Percentiles rank a stretch among this genome's conserved stretches.
Evolutionary conservation across 345 rosid genomes (phyloP).

Genomic region (Citrus maxima): DNA sequence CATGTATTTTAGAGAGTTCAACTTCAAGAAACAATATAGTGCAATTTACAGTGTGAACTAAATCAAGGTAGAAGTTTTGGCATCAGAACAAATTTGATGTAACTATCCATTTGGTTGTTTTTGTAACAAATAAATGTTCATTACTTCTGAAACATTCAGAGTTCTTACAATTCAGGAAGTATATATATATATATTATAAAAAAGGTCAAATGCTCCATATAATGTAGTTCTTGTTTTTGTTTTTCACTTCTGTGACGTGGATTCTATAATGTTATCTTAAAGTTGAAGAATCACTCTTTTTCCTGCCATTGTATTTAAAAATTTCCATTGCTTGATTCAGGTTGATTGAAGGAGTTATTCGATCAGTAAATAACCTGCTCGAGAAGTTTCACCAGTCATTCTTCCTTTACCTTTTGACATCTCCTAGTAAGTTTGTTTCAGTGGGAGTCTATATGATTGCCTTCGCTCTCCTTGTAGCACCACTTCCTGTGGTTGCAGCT

Average conservation of each 20-base stretch:
- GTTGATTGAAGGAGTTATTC: constrained; percentile 86
- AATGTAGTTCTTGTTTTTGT: neutral
- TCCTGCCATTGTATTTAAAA: constrained; percentile 13
- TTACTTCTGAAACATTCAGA: neutral
- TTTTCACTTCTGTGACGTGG: neutral
- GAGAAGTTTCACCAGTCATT: constrained; percentile 98
- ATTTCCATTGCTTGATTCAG: constrained; percentile 40
- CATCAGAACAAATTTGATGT: neutral
- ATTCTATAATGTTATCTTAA: neutral
- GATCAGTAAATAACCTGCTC: constrained; percentile 91
- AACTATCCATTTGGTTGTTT: neutral
- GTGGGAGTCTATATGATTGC: constrained; percentile 97
- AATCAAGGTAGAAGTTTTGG: neutral
- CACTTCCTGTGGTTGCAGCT: constrained; percentile 88
- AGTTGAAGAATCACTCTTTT: neutral
- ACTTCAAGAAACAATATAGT: neutral
- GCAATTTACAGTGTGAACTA: neutral
- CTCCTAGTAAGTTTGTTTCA: constrained; percentile 83
- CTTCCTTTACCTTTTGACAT: constrained; percentile 80
- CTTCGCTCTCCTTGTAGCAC: constrained; percentile 83
- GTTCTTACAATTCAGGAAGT: neutral
- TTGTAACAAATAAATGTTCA: neutral
- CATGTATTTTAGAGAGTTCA: neutral
- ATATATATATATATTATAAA: neutral
- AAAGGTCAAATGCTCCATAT: neutral